These are phyloP conservation scores for Perilla frutescens DNA, from an alignment of 257 asterid genomes.

Conservation along the genomic window DNA sequence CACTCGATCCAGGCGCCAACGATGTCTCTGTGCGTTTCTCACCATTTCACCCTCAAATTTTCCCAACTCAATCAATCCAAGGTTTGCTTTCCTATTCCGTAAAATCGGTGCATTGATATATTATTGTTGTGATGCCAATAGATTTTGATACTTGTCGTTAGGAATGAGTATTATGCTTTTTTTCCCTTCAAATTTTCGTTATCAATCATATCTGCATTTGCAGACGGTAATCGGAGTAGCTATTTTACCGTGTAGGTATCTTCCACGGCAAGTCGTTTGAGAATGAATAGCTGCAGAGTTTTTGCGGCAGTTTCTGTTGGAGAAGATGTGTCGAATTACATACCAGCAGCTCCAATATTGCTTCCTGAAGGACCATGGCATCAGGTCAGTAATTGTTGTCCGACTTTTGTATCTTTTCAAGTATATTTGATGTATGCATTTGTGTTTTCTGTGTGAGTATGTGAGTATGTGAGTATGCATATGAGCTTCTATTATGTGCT, in stretches of 20 bases:
- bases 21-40: slow-evolving; percentile 55
- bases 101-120: not conserved
- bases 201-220: not conserved
- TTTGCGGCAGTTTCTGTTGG: slow-evolving; percentile 51
- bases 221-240: not conserved
- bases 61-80: slow-evolving; percentile 40
- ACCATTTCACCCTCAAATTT: slow-evolving; percentile 46
- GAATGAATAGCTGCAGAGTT: slow-evolving; percentile 48
- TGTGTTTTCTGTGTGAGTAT: not conserved
- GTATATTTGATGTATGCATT: not conserved
- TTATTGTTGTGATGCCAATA: not conserved
- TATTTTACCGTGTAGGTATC: slow-evolving; percentile 47
- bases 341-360: slow-evolving; percentile 89
- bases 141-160: not conserved
- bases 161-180: not conserved
- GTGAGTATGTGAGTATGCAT: slow-evolving; percentile 14
- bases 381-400: slow-evolving; percentile 52
- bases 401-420: not conserved
- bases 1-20: not conserved
- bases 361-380: slow-evolving; percentile 92
- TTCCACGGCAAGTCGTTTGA: slow-evolving; percentile 30
- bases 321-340: slow-evolving; percentile 59
- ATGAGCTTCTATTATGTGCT: slow-evolving; percentile 13
- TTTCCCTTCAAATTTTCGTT: not conserved
- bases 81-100: slow-evolving; percentile 43